Evolutionary conservation across 139 green algal species (phyloP), one percentile per base, ranked within the genome.

Genomic region (Closterium sp.): DNA sequence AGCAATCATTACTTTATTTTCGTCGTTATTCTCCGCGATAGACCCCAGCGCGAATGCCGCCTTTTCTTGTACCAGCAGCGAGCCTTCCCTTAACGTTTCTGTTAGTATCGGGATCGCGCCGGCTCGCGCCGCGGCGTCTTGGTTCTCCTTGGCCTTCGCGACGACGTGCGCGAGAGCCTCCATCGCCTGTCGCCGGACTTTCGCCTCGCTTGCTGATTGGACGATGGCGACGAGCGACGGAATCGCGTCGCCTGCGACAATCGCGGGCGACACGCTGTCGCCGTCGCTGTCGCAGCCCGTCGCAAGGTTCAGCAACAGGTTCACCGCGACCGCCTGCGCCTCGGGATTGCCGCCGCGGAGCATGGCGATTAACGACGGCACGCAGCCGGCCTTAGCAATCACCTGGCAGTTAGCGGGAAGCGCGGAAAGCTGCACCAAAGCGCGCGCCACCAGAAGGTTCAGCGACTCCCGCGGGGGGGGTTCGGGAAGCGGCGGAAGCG

Each of bases 1-100:
- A 34, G 83, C 83, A 33, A 86, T 86, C 83, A 86, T 86, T 32
- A 86, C 7, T 33, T 86, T 86, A 33, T 86, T 86, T 33, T 86
- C 83, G 83, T 86, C 83, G 83, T 86, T 86, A 33, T 86, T 28
- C 83, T 34, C 83, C 83, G 83, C 83, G 7, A 86, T 32, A 21
- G 30, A 34, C 21, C 83, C 83, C 83, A 86, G 83, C n/a, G 83
- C 83, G 12, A 33, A 86, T 8, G 83, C 83, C 83, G 83, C 83
- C 25, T 76, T 76, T 76, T 76, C 55, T 23, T 86, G 83, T 33
- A 34, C 83, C 83, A 34, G n/a, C 30, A 33, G 83, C 83, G 30
- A 32, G 30, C 83, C 83, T 86, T 86, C 83, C 25, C 83, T 1
- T 33, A 86, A 33, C 83, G 30, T 28, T 32, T 86, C 30, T 33